phyloP scores from a whole-genome alignment of 2,329 filamentous ascomycete genomes.

The Fusarium ramigenum region DNA sequence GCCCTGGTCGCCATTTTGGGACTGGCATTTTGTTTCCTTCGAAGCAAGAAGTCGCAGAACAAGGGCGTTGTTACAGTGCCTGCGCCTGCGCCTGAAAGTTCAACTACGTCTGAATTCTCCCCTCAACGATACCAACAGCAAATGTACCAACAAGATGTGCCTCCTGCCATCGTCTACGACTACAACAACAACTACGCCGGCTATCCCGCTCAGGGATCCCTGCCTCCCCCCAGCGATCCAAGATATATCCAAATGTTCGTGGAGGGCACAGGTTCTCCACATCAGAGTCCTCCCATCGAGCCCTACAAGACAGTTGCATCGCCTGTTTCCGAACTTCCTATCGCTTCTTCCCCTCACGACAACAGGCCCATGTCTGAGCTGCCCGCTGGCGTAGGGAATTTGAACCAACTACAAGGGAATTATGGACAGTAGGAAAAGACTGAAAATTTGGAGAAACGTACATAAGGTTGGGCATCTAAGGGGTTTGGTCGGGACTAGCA shows the following conservation, averaged over 20 bases:
- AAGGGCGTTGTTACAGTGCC: too few species aligned
- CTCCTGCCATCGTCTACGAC: background rate
- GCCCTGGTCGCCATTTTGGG: background rate
- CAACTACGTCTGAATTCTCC: too few species aligned
- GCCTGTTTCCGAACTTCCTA: background rate
- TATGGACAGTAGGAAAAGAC: background rate
- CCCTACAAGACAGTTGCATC: background rate
- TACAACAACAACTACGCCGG: background rate
- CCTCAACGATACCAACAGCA: background rate
- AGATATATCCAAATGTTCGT: background rate
- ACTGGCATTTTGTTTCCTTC: background rate
- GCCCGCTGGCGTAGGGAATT: background rate
- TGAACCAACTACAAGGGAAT: too few species aligned
- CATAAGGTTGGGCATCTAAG: background rate
- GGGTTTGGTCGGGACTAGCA: background rate
- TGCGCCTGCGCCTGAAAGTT: too few species aligned
- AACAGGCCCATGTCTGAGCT: background rate
- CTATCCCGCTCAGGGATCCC: background rate
- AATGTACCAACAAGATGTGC: background rate
- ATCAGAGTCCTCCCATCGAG: background rate
- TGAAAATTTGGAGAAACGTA: fast-evolving
- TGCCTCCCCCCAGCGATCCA: background rate
- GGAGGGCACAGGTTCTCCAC: background rate
- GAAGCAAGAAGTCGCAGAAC: background rate
- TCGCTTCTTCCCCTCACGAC: background rate